Evolutionary conservation across 2,329 filamentous ascomycete species (phyloP), one percentile per base, ranked within the genome.

Genomic region (Cladophialophora exuberans): DNA sequence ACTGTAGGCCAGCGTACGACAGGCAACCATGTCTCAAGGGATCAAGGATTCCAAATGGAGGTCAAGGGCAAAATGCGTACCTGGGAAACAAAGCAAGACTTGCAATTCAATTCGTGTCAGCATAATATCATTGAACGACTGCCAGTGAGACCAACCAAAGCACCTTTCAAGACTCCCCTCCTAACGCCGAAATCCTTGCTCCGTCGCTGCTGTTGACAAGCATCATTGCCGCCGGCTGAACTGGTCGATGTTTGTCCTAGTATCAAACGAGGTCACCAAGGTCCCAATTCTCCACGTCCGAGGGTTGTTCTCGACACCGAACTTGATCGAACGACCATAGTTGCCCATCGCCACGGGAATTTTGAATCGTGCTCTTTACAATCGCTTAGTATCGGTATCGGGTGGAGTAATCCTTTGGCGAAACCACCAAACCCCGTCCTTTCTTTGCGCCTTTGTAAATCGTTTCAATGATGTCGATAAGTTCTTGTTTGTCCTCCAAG

Each of bases 371-470:
- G n/a, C n/a, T n/a, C n/a, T n/a, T n/a, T n/a, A 15, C 22, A 13
- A 6, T n/a, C 20, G 28, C 35, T 54, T 48, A 89, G 69, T 89
- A 88, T 54, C 85, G 76, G 67, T 88, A 89, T 67, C 85, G 78
- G 1, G 86, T 88, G 30, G 83, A 87, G 67, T 87, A 87, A 68
- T 81, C 92, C 79, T 97, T 99, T 1, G 93, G 94, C 69, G 90
- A 96, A 63, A 97, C 91, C 35, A 99, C 94, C 65, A 99, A 76
- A 87, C 95, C 94, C 49, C 93, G 81, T 0, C 95, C 94, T 78
- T 99, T 99, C 82, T 96, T 97, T 26, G 94, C 94, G n/a, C 94
- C 94, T 56, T 92, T 86, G 72, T 97, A 99, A 59, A 99, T 92
- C 3, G 92, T 97, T 80, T 99, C 94, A 69, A 97, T 86, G 63